These are phyloP conservation scores for Talaromyces funiculosus DNA, from an alignment of 2,329 filamentous ascomycete genomes.

Conservation along the genomic window DNA sequence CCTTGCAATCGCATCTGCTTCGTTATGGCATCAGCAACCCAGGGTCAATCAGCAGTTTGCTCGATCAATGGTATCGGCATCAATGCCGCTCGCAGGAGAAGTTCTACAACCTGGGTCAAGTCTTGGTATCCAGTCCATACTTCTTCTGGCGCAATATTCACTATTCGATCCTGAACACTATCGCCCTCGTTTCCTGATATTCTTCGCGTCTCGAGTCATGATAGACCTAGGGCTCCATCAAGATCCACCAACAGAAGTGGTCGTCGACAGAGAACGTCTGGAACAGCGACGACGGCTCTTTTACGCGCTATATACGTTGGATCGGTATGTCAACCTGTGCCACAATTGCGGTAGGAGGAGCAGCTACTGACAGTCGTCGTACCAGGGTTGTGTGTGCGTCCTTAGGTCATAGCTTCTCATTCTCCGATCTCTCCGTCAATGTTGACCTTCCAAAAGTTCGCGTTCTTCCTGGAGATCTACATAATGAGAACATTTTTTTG, in stretches of 20 bases:
- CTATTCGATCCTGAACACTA: slow-evolving; percentile 87
- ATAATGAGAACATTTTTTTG: slow-evolving; percentile 43
- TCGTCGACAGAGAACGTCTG: slow-evolving; percentile 62
- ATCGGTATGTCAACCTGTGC: slow-evolving; percentile 55
- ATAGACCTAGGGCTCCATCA: slow-evolving; percentile 91
- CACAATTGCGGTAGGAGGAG: background rate
- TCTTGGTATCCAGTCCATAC: slow-evolving; percentile 76
- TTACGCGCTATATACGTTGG: slow-evolving; percentile 83
- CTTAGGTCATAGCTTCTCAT: slow-evolving; percentile 84
- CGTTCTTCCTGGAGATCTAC: slow-evolving; percentile 42
- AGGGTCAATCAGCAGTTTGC: slow-evolving; percentile 60
- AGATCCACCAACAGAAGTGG: slow-evolving; percentile 68
- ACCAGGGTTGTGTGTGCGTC: slow-evolving; percentile 78
- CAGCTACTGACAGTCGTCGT: slow-evolving; percentile 19
- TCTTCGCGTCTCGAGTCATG: slow-evolving; percentile 79
- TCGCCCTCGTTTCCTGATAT: slow-evolving; percentile 89
- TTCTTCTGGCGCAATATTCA: slow-evolving; percentile 82
- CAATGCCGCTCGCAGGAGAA: slow-evolving; percentile 70
- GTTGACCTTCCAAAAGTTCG: slow-evolving; percentile 52
- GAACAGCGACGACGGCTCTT: slow-evolving; percentile 79
- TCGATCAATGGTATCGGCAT: slow-evolving; percentile 57
- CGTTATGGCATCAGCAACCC: slow-evolving; percentile 61
- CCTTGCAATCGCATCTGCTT: slow-evolving; percentile 71
- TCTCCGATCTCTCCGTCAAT: slow-evolving; percentile 80
- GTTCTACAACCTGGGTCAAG: slow-evolving; percentile 81